Evolutionary conservation across 2,329 filamentous ascomycete species (phyloP), one percentile per base, ranked within the genome.

Genomic region (Basipetospora sp.): DNA sequence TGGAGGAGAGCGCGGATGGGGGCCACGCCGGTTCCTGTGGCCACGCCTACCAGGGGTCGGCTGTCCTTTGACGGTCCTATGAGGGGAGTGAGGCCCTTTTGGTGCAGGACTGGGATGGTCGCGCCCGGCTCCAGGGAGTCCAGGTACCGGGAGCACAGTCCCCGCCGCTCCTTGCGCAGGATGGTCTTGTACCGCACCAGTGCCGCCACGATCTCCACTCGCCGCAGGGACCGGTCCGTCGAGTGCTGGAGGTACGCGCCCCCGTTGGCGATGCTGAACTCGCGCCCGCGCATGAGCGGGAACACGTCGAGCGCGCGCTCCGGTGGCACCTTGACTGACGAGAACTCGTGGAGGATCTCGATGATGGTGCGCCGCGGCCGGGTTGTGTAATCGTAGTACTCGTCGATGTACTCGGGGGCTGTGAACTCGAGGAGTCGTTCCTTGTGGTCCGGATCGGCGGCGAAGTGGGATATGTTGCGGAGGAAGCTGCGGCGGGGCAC

Each of bases 311-410:
- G 67, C 2, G 79, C 67, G 34, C 78, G 74, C 39, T 79, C 64
- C 58, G 77, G 82, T 0, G 90, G 87, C 2, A 98, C 74, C 43
- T 77, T 78, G 39, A 96, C 80, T 0, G 74, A 79, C 30, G 80
- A 71, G 49, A 98, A 98, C 48, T 98, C 90, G 40, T 88, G 77
- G 19, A 98, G 69, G 3, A 94, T 80, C 57, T 98, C 90, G 5
- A 98, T 64, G 41, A 96, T 94, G 41, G 82, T 92, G 25, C 90
- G 78, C 25, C 86, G 78, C 1, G 88, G 83, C 8, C 90, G 77
- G 0, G 87, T 87, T 1, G 90, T 90, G 53, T 98, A 98, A 58
- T 98, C 88, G 60, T 84, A 96, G 40, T 94, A 78, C 48, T 98
- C 90, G 48, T 96, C 86, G 5, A 88, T 74, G 48, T 79, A 83